A percentile compares a stretch with the other conserved stretches of the same genome.
phyloP scores from a whole-genome alignment of 1,139 yeast genomes.

The Pichia inconspicua region DNA sequence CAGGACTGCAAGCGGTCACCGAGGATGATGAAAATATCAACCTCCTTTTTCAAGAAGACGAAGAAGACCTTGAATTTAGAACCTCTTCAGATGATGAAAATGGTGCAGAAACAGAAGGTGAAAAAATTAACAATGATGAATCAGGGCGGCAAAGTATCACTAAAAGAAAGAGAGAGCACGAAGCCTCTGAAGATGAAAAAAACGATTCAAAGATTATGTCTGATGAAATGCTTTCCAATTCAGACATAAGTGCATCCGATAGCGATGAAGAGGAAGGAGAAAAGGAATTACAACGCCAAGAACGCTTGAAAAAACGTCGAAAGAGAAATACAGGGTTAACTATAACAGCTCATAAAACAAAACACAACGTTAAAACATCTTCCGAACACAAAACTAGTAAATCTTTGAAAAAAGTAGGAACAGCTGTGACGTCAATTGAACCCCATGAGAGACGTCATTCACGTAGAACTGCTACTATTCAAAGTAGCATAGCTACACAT shows the following conservation, averaged over 20 bases:
- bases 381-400: conserved; percentile 22
- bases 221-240: conserved; percentile 40
- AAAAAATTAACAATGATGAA: conserved; percentile 20
- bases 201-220: conserved; percentile 18
- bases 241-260: conserved; percentile 29
- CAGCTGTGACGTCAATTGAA: conserved; percentile 22
- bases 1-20: conserved; percentile 30
- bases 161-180: background rate
- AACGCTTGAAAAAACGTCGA: conserved; percentile 36
- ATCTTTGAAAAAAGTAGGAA: conserved; percentile 9
- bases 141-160: conserved; percentile 14
- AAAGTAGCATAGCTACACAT: conserved; percentile 70
- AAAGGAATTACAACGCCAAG: conserved; percentile 49
- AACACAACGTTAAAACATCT: conserved; percentile 3
- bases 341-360: conserved; percentile 20
- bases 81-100: conserved; percentile 22
- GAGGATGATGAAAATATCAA: conserved; percentile 72
- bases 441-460: conserved; percentile 59
- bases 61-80: conserved; percentile 69
- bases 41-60: conserved; percentile 77
- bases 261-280: conserved; percentile 62
- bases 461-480: conserved; percentile 69
- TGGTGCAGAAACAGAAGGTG: conserved; percentile 18
- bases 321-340: conserved; percentile 25
- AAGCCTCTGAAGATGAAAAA: conserved; percentile 31